Base-by-base conservation (phyloP, 371 early-diverging fungal species). In the Parasitella parasitica region DNA sequence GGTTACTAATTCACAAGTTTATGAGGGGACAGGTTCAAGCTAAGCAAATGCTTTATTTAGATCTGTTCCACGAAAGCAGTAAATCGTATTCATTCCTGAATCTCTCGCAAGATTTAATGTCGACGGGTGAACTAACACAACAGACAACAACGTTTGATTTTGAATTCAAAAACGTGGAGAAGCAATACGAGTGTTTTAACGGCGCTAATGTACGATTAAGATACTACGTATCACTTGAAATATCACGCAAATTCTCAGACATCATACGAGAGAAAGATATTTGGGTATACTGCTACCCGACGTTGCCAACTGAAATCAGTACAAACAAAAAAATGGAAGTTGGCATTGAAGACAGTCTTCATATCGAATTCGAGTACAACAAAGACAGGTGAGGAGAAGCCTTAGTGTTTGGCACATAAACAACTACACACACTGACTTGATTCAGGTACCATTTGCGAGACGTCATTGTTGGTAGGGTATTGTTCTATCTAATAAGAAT, bases 381-480 rank as follows among this genome's bases (percentile, higher is more conserved):
- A 91, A 91, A 72, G 85, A 88, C 53, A 90, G 87, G 86, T 87
- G 66, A 54, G 80, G 69, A 9, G 5, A 49, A 36, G 32, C 2
- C 11, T 32, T 3, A n/a, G 20, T 9, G 8, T 1, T 7, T 9
- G 2, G 16, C 6, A 4, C 2, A 4, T 6, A 22, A 4, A 18
- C 2, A 43, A 20, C 8, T 43, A 43, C 43, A 43, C 2, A 16
- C 22, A 20, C 43, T 43, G 22, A 43, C 22, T 1, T 1, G 30
- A 34, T 28, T 49, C 27, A 73, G 71, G 63, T 96, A 95, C 78
- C 92, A 94, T 64, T 77, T 97, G 51, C 88, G 92, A 59, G 97
- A 95, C 64, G 96, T 95, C 3, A 96, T 97, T 62, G 94, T 96
- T 15, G 97, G 97, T 57, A 95, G 94, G 71, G 93, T 97, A 62